phyloP scores from a whole-genome alignment of 176 grass and related monocot species.

The Musa troglodytarum region DNA sequence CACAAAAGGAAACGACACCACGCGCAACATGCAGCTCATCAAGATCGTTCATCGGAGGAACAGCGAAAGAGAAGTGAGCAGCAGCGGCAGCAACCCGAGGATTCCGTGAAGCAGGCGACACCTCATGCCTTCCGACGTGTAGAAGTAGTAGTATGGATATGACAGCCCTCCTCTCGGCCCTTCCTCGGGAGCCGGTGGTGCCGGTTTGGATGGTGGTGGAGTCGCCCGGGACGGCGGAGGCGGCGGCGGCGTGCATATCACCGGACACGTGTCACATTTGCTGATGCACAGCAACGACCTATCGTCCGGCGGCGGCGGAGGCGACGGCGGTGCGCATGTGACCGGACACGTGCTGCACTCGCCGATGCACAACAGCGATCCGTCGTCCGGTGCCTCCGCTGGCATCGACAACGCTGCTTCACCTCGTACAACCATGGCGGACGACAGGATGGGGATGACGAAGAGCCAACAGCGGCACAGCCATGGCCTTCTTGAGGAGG shows the following conservation, averaged over 20 bases:
- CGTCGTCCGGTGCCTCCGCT: neutral
- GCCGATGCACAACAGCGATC: neutral
- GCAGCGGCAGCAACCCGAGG: neutral
- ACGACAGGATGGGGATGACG: neutral
- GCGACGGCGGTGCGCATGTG: neutral
- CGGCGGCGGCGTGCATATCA: neutral
- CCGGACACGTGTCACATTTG: neutral
- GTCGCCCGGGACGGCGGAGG: neutral
- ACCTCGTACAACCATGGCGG: neutral
- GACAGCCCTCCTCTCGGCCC: neutral
- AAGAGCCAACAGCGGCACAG: neutral
- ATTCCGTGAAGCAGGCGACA: neutral
- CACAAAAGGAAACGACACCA: no score
- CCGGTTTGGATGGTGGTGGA: neutral
- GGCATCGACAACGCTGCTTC: neutral
- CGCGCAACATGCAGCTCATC: neutral
- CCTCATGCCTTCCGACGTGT: neutral
- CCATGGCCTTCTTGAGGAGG: neutral
- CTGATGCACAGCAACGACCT: neutral
- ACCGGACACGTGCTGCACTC: neutral
- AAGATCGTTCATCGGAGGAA: neutral
- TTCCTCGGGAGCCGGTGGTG: neutral
- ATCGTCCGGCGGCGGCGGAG: neutral
- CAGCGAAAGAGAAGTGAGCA: neutral
- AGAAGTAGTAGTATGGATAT: constrained; percentile 9